Conservation (phyloP, 2,329 filamentous ascomycete species). For the Ophiosphaerella narmari region DNA sequence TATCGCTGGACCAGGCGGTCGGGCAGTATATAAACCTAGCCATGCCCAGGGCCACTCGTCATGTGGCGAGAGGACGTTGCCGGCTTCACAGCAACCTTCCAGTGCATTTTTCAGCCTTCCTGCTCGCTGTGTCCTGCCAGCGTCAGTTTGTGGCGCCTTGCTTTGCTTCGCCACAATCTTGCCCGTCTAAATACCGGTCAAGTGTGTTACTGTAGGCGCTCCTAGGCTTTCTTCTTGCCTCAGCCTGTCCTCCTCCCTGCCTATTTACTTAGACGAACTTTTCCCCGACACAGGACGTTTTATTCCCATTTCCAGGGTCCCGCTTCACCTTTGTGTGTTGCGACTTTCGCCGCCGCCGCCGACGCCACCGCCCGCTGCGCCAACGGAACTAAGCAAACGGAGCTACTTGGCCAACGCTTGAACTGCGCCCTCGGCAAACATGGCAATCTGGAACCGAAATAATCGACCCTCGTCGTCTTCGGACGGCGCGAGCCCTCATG, state of each 20-base stretch:
- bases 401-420: background rate
- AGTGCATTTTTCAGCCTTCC: constrained; percentile 19
- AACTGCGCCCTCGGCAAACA: constrained; percentile 9
- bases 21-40: constrained; percentile 24
- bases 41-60: constrained; percentile 7
- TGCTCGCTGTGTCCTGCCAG: constrained; percentile 23
- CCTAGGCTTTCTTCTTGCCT: constrained; percentile 26
- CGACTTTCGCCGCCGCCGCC: background rate
- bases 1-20: constrained; percentile 23
- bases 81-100: constrained; percentile 18
- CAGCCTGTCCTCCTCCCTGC: constrained; percentile 2
- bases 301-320: background rate
- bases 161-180: constrained; percentile 17
- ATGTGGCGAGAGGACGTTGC: constrained; percentile 9
- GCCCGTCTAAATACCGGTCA: constrained; percentile 27
- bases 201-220: constrained; percentile 7
- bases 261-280: constrained; percentile 16
- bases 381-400: too few species aligned
- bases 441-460: constrained; percentile 38
- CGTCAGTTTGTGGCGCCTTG: constrained; percentile 6
- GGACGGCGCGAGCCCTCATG: constrained; percentile 30
- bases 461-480: constrained; percentile 35
- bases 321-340: constrained; percentile 11
- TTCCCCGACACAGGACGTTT: constrained; percentile 2
- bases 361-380: background rate